Evolutionary conservation across 2,329 filamentous ascomycete genomes (phyloP).

Genomic region (Nemania bipapillata): DNA sequence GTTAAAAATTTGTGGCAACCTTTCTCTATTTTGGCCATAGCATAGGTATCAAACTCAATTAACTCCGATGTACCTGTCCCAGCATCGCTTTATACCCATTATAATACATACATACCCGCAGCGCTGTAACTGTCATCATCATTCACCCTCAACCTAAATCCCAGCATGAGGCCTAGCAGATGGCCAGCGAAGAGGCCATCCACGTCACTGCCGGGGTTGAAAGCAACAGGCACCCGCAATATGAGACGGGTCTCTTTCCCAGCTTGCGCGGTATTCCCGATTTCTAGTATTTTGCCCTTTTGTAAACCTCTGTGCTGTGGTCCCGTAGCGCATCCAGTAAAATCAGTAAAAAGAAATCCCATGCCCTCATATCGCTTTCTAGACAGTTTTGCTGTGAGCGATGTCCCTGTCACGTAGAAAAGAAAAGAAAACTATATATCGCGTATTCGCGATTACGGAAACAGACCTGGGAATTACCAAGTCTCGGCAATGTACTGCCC

Average conservation of each 20-base stretch:
- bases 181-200: not conserved
- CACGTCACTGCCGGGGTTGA: not conserved
- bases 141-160: not conserved
- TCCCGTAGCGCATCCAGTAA: conserved; percentile 10
- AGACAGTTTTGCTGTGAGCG: not conserved
- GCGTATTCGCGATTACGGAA: not conserved
- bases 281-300: conserved; percentile 26
- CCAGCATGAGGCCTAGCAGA: not conserved
- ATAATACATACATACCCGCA: conserved; percentile 8
- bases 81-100: conserved; percentile 4
- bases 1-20: not conserved
- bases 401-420: not conserved
- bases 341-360: not conserved
- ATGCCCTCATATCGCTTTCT: not conserved
- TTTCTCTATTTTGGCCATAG: not conserved
- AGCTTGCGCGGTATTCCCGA: conserved; percentile 23
- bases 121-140: conserved; percentile 4
- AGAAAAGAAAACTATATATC: no score
- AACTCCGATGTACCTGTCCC: not conserved
- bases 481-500: conserved; percentile 95
- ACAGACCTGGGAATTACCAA: conserved; percentile 58
- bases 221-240: conserved; percentile 4
- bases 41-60: not conserved
- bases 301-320: conserved; percentile 4
- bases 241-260: conserved; percentile 5